These are phyloP conservation scores for Penicillium sp. DNA, from an alignment of 2,329 filamentous ascomycete species.

Conservation along the genomic window DNA sequence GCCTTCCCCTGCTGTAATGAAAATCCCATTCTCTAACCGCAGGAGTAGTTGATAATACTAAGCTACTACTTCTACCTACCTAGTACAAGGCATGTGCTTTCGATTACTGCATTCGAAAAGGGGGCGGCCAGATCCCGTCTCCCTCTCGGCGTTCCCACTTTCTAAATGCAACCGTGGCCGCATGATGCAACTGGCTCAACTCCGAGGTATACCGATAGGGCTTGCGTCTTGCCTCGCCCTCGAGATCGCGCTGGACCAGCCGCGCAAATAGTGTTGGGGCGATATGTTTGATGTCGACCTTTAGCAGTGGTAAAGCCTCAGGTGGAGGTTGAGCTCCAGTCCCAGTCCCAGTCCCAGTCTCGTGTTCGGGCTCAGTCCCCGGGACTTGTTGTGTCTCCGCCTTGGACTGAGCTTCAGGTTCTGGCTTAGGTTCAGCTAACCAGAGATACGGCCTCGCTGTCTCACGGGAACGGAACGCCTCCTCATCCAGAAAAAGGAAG, in stretches of 20 bases:
- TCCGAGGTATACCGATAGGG: slow-evolving; percentile 29
- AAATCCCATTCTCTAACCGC: too few relatives aligned
- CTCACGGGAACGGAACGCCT: slow-evolving; percentile 22
- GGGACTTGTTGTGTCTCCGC: not conserved
- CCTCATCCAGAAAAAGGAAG: slow-evolving; percentile 20
- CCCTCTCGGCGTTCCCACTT: too few relatives aligned
- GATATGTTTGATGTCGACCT: slow-evolving; percentile 27
- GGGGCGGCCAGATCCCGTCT: slow-evolving; percentile 9
- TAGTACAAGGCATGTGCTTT: too few relatives aligned
- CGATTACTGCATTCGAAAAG: not conserved
- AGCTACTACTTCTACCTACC: too few relatives aligned
- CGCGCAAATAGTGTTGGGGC: slow-evolving; percentile 25
- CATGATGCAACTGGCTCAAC: slow-evolving; percentile 23
- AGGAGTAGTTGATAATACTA: too few relatives aligned
- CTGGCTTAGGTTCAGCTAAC: slow-evolving; percentile 21
- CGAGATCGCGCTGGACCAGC: slow-evolving; percentile 24
- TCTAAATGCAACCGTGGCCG: not conserved
- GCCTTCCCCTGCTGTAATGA: too few relatives aligned
- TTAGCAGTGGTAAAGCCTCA: slow-evolving; percentile 16
- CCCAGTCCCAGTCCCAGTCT: too few relatives aligned
- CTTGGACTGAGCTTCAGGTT: not conserved
- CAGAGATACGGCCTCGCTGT: slow-evolving; percentile 20
- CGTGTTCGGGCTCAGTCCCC: too few relatives aligned
- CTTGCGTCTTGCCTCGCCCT: slow-evolving; percentile 21
- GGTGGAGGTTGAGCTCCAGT: too few relatives aligned